phyloP scores from a whole-genome alignment of 495 filamentous ascomycete genomes.

The Aspergillus taichungensis region DNA sequence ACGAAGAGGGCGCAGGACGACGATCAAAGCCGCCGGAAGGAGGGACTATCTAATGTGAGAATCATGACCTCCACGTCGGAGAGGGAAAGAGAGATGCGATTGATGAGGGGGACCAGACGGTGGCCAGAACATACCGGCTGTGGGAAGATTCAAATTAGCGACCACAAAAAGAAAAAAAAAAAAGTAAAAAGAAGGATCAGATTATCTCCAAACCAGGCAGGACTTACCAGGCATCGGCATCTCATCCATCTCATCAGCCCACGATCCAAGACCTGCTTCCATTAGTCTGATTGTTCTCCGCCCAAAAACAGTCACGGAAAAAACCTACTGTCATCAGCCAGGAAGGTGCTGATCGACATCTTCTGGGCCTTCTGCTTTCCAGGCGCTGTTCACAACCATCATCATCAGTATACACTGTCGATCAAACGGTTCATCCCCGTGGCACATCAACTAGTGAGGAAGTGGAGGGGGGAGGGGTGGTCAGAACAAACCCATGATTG shows the following conservation, averaged over 20 bases:
- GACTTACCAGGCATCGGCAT: constrained; percentile 61
- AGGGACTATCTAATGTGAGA: constrained; percentile 26
- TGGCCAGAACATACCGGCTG: constrained; percentile 30
- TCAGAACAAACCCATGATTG: constrained; percentile 77
- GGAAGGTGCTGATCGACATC: constrained; percentile 88
- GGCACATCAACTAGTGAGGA: background rate
- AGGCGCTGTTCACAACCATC: constrained; percentile 51
- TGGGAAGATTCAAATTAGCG: constrained; percentile 10
- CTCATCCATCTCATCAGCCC: constrained; percentile 98
- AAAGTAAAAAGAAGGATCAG: no score
- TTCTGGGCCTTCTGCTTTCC: constrained; percentile 81
- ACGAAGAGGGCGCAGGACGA: constrained; percentile 27
- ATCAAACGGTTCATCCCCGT: background rate
- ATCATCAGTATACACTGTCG: constrained; percentile 11
- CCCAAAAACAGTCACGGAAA: constrained; percentile 3
- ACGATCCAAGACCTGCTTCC: constrained; percentile 71
- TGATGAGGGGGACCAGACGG: background rate
- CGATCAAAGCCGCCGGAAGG: constrained; percentile 40
- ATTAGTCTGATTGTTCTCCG: constrained; percentile 29
- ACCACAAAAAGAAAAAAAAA: background rate
- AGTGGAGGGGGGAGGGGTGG: constrained; percentile 12
- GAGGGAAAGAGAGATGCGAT: background rate
- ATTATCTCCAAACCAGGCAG: no score
- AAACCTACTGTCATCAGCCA: constrained; percentile 72
- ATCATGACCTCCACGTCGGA: constrained; percentile 5